These are phyloP conservation scores for grape (Vitis vinifera) DNA, from an alignment of 164 flowering plant genomes.

Conservation along the genomic window ASM3070453v1 NC_081810.1:9113001-9113500, in stretches of 20 bases:
- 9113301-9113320: not conserved
- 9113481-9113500: conserved; percentile 4
- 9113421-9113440: not conserved
- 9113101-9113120: conserved; percentile 3
- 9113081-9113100: not conserved
- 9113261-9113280: not conserved
- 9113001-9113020: no score
- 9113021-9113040: no score
- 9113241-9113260: no score
- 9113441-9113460: not conserved
- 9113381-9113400: not conserved
- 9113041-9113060: not conserved
- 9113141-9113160: not conserved
- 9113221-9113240: not conserved
- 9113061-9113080: conserved; percentile 2
- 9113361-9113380: not conserved
- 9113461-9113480: not conserved
- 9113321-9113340: not conserved
- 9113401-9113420: not conserved
- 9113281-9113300: not conserved
- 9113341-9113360: not conserved
- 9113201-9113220: not conserved
- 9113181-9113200: not conserved
- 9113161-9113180: not conserved
- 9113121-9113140: not conserved